phyloP scores from a whole-genome alignment of 1,284 basidiomycete species.

The Sphagnurus paluster region DNA sequence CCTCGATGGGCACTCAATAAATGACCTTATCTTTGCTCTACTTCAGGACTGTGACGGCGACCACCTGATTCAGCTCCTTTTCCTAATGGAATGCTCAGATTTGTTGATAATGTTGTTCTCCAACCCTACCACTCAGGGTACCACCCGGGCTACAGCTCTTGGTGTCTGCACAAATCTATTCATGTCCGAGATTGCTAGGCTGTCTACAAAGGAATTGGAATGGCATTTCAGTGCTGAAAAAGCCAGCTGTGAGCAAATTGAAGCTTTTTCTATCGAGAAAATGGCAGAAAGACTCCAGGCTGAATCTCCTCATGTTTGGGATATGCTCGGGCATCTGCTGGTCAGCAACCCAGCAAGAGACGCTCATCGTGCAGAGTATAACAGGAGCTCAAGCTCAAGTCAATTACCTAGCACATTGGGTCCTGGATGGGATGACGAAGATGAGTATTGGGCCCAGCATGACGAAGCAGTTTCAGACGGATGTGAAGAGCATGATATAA shows the following conservation, averaged over 20 bases:
- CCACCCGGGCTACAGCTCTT: neutral
- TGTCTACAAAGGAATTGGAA: neutral
- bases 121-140: too few species aligned
- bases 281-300: neutral
- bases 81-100: too few species aligned
- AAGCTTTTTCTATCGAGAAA: slow-evolving; percentile 1
- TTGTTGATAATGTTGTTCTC: too few species aligned
- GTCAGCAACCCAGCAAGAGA: neutral
- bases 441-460: too few species aligned
- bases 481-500: neutral
- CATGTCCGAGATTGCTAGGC: neutral
- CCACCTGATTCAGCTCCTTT: too few species aligned
- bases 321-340: neutral
- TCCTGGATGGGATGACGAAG: neutral
- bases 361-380: neutral
- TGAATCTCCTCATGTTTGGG: slow-evolving; percentile 1
- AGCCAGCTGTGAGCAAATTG: neutral
- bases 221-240: neutral
- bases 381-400: neutral
- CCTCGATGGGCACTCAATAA: too few species aligned
- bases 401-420: neutral
- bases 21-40: too few species aligned
- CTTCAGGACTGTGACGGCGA: too few species aligned
- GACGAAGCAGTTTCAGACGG: neutral
- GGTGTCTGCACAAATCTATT: neutral